Conservation (phyloP, 1,139 yeast genomes). For the Kazachstania sp. region DNA sequence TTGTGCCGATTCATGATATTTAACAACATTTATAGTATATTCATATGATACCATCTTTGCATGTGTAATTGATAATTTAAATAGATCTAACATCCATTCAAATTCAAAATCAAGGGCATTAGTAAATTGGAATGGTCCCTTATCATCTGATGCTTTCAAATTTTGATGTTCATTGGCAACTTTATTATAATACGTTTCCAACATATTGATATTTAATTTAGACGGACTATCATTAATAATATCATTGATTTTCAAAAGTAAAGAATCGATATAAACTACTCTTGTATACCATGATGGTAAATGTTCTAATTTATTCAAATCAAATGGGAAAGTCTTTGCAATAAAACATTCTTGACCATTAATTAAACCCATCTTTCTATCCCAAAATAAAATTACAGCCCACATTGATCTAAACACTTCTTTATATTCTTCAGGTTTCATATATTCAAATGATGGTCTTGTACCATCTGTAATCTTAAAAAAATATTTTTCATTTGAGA, state of each 20-base stretch:
- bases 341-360: slow-evolving; percentile 27
- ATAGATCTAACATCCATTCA: slow-evolving; percentile 17
- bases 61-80: slow-evolving; percentile 17
- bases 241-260: slow-evolving; percentile 15
- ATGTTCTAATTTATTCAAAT: not conserved
- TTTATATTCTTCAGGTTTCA: slow-evolving; percentile 14
- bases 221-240: slow-evolving; percentile 18
- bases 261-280: slow-evolving; percentile 16
- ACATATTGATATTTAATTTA: slow-evolving; percentile 14
- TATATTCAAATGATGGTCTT: slow-evolving; percentile 13
- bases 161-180: slow-evolving; percentile 11
- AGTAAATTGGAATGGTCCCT: not conserved
- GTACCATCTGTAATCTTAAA: slow-evolving; percentile 15
- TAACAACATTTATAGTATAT: slow-evolving; percentile 8
- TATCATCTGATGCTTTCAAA: slow-evolving; percentile 1
- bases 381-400: slow-evolving; percentile 26
- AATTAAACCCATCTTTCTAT: slow-evolving; percentile 24
- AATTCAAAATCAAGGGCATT: slow-evolving; percentile 17
- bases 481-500: slow-evolving; percentile 13
- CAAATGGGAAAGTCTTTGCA: slow-evolving; percentile 16
- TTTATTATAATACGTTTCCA: slow-evolving; percentile 8
- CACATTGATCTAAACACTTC: slow-evolving; percentile 20
- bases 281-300: slow-evolving; percentile 16
- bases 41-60: slow-evolving; percentile 22
- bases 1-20: slow-evolving; percentile 14